Evolutionary conservation across 371 early-diverging fungal genomes (phyloP), one percentile per base, ranked within the genome.

Genomic region (Basidiobolus meristosporus): DNA sequence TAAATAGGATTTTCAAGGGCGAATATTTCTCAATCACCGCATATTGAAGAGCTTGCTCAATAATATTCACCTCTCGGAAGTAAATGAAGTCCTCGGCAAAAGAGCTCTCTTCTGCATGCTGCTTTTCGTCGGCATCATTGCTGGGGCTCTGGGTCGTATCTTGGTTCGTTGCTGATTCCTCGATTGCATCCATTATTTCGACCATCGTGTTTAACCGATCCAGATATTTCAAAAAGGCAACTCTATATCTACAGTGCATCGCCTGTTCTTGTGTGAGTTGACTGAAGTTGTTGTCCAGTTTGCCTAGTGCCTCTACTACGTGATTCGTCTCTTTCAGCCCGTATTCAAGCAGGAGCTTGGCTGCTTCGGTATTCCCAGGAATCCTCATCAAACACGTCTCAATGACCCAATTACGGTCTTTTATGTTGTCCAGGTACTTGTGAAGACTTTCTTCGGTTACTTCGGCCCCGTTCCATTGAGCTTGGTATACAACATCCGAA

Each of bases 31-130:
- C 72, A 10, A 51, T 46, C 1, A 62, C 51, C 0, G 82, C 83
- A 49, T 60, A 75, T 23, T 63, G 57, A 30, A 70, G 61, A 1
- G 77, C 79, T 34, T 65, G 58, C 0, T 58, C 62, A 3, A 73
- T 62, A 10, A 85, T 54, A 46, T 76, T 61, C 5, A 56, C 47
- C 35, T 79, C 75, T 7, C 78, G 63, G 52, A 81, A 85, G n/a
- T 56, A 47, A 12, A 42, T 45, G 41, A 64, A 85, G 7, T 54
- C 53, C 6, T 55, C 58, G 5, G 50, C 48, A 16, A 59, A 59
- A 21, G 36, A 36, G 26, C 26, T 26, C 26, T 9, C 26, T 26
- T 26, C 26, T 9, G 9, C 9, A 26, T 3, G 9, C 9, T 5
- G 26, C 26, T 26, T 9, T 4, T 37, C 32, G 39, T 31, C 15